Conservation (phyloP, 192 early-diverging fungal species). For the Coemansia sp. region DNA sequence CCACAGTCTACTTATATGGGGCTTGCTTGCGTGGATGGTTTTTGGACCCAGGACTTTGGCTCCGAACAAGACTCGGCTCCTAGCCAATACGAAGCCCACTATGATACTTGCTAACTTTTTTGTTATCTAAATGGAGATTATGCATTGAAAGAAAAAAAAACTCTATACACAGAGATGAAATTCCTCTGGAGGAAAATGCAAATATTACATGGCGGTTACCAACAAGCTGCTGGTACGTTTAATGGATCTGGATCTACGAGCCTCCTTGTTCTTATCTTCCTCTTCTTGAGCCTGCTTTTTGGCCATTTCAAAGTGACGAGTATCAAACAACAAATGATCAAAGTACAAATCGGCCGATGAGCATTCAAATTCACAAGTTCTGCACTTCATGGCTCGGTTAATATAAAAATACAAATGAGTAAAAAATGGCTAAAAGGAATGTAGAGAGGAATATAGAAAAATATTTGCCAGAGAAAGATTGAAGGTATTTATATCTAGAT, state of each 20-base stretch:
- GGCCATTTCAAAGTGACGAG: constrained; percentile 38
- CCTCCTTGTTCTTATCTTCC: constrained; percentile 22
- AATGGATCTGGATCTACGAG: constrained; percentile 34
- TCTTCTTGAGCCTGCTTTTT: constrained; percentile 34
- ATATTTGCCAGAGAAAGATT: no score
- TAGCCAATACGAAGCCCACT: constrained; percentile 11
- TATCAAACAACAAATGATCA: constrained; percentile 49
- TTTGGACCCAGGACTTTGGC: constrained; percentile 58
- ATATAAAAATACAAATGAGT: background rate
- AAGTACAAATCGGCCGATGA: constrained; percentile 50
- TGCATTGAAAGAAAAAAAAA: constrained; percentile 10
- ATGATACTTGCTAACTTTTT: constrained; percentile 10
- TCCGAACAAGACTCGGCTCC: constrained; percentile 10
- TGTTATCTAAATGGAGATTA: background rate
- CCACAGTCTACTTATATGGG: constrained; percentile 46
- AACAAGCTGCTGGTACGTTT: constrained; percentile 26
- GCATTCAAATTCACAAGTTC: constrained; percentile 52
- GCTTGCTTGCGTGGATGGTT: constrained; percentile 40
- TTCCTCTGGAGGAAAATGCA: background rate
- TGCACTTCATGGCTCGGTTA: constrained; percentile 38
- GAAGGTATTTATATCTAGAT: no score
- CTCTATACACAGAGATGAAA: background rate
- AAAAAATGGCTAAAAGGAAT: background rate
- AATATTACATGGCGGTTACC: constrained; percentile 8
- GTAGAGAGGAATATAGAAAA: background rate